Percentiles rank a stretch among this genome's conserved stretches.
Evolutionary conservation across 164 flowering plant genomes (phyloP).

Genomic region (Taxillus chinensis): DNA sequence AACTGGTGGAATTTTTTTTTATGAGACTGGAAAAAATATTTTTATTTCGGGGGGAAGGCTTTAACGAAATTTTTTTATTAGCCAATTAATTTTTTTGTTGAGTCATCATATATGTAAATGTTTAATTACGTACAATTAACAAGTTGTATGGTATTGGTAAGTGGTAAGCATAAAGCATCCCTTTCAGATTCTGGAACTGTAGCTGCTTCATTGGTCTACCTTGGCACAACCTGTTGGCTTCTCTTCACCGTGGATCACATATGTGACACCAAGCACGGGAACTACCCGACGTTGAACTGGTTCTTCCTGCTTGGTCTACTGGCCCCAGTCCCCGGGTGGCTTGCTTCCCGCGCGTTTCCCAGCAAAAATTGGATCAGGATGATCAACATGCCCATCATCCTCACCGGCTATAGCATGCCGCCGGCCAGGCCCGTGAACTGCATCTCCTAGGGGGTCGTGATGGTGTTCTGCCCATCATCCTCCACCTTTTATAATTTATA

Average conservation of each 20-base stretch:
- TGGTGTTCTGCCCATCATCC: no score
- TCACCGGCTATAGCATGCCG: conserved; percentile 27
- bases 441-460: conserved; percentile 25
- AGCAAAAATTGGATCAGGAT: conserved; percentile 24
- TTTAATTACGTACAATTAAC: no score
- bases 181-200: conserved; percentile 43
- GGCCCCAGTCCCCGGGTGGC: conserved; percentile 44
- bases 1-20: no score
- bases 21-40: no score
- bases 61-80: no score
- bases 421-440: conserved; percentile 34
- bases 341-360: conserved; percentile 29
- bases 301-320: conserved; percentile 39
- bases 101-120: no score
- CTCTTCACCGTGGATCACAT: conserved; percentile 29
- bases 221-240: conserved; percentile 56
- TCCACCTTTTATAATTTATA: no score
- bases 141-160: no score
- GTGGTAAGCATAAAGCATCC: no score
- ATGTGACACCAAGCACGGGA: conserved; percentile 30
- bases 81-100: no score
- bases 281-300: conserved; percentile 26
- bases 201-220: conserved; percentile 30
- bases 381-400: conserved; percentile 31
- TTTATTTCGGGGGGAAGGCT: no score